phyloP scores from a whole-genome alignment of 805 yeast species.

The Brettanomyces naardenensis region DNA sequence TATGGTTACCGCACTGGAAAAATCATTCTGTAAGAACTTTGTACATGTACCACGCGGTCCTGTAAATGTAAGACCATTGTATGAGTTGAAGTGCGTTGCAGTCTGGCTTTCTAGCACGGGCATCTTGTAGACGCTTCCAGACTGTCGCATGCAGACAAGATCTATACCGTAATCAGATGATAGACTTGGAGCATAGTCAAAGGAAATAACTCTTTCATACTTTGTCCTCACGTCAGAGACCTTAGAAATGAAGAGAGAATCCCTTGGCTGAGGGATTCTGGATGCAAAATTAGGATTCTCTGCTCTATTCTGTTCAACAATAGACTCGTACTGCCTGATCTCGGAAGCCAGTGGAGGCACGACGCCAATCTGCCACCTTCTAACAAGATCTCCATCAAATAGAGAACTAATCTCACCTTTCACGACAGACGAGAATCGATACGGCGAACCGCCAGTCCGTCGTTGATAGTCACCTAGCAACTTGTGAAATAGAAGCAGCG shows the following conservation, averaged over 20 bases:
- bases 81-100: conserved; percentile 56
- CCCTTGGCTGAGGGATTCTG: conserved; percentile 26
- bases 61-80: conserved; percentile 53
- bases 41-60: conserved; percentile 52
- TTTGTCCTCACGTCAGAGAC: conserved; percentile 72
- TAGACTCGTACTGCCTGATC: conserved; percentile 15
- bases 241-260: conserved; percentile 62
- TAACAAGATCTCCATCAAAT: conserved; percentile 66
- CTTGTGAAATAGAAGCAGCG: conserved; percentile 66
- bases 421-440: conserved; percentile 57
- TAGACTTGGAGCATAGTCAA: conserved; percentile 66
- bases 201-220: conserved; percentile 75
- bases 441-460: conserved; percentile 71
- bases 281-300: conserved; percentile 13
- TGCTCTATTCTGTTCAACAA: conserved; percentile 9
- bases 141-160: conserved; percentile 81
- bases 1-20: neutral
- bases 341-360: conserved; percentile 33
- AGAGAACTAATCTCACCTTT: conserved; percentile 72
- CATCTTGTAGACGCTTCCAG: conserved; percentile 82
- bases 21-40: conserved; percentile 29
- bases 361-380: conserved; percentile 73
- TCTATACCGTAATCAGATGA: conserved; percentile 46
- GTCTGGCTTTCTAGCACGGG: conserved; percentile 61
- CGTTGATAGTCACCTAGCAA: conserved; percentile 68